phyloP scores from a whole-genome alignment of 257 asterid species.

The Asclepias syriaca region DNA sequence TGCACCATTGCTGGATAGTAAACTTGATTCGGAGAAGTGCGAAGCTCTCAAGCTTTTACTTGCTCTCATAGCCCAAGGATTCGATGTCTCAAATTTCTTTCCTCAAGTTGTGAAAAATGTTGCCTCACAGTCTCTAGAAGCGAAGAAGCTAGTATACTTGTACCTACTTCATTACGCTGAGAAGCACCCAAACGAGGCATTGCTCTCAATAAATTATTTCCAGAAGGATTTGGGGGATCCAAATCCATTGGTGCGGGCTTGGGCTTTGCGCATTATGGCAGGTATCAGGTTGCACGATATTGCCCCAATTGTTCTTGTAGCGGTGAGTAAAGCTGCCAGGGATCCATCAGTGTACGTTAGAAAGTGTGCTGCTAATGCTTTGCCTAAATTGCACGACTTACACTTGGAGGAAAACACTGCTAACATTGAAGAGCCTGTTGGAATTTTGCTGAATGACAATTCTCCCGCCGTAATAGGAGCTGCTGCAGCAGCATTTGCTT shows the following conservation, averaged over 20 bases:
- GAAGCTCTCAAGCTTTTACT: conserved; percentile 93
- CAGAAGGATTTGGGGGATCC: conserved; percentile 97
- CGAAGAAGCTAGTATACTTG: conserved; percentile 92
- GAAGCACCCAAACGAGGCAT: conserved; percentile 82
- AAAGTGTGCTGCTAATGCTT: conserved; percentile 93
- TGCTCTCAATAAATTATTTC: conserved; percentile 87
- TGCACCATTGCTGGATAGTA: conserved; percentile 84
- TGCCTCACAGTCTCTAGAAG: conserved; percentile 84
- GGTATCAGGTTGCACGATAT: conserved; percentile 89
- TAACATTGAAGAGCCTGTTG: conserved; percentile 79
- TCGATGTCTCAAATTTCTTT: conserved; percentile 76
- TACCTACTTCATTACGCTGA: conserved; percentile 93
- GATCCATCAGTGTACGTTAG: conserved; percentile 97
- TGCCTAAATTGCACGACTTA: conserved; percentile 86
- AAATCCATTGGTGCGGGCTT: conserved; percentile 88
- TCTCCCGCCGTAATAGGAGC: conserved; percentile 98
- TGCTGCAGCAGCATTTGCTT: conserved; percentile 93
- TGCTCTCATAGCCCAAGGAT: conserved; percentile 91
- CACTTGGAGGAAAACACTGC: conserved; percentile 71
- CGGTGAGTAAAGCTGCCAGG: conserved; percentile 84
- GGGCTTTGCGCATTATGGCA: conserved; percentile 98
- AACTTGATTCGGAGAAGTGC: conserved; percentile 89
- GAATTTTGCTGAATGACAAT: conserved; percentile 76
- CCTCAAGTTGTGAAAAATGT: conserved; percentile 98
- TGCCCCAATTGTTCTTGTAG: conserved; percentile 77